Percentiles rank a stretch among this genome's conserved stretches.
phyloP scores from a whole-genome alignment of 768 basidiomycete genomes.

The Coprinopsis strossmayeri region DNA sequence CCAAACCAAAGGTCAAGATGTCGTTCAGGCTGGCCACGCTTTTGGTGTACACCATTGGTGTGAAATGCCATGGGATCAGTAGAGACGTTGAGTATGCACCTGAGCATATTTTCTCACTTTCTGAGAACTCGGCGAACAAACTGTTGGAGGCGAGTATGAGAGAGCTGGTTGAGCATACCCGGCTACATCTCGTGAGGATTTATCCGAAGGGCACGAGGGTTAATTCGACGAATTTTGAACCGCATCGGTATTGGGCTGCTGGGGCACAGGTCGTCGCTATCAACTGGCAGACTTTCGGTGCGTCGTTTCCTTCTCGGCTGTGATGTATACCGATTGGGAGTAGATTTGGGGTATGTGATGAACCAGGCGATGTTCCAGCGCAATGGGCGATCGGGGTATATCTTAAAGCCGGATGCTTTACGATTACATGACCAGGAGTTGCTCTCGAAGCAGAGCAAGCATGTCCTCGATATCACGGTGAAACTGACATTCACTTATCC shows the following conservation, averaged over 20 bases:
- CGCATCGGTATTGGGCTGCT: conserved; percentile 83
- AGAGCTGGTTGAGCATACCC: conserved; percentile 82
- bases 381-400: conserved; percentile 83
- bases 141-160: conserved; percentile 59
- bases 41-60: conserved; percentile 91
- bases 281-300: conserved; percentile 97
- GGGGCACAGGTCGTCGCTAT: conserved; percentile 89
- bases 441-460: conserved; percentile 44
- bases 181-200: conserved; percentile 73
- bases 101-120: conserved; percentile 90
- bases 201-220: conserved; percentile 85
- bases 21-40: conserved; percentile 66
- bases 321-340: background rate
- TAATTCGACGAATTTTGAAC: conserved; percentile 81
- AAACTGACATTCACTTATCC: conserved; percentile 9
- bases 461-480: conserved; percentile 62
- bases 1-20: conserved; percentile 55
- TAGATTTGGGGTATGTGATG: conserved; percentile 86
- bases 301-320: conserved; percentile 18
- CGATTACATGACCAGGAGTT: conserved; percentile 58
- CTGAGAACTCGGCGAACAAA: conserved; percentile 75
- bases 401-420: conserved; percentile 81
- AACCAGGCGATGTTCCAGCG: conserved; percentile 95
- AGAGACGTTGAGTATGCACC: conserved; percentile 71
- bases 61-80: conserved; percentile 89